These are phyloP conservation scores for Cucurbita maxima DNA, from an alignment of 306 rosid genomes.

Conservation along the genomic window DNA sequence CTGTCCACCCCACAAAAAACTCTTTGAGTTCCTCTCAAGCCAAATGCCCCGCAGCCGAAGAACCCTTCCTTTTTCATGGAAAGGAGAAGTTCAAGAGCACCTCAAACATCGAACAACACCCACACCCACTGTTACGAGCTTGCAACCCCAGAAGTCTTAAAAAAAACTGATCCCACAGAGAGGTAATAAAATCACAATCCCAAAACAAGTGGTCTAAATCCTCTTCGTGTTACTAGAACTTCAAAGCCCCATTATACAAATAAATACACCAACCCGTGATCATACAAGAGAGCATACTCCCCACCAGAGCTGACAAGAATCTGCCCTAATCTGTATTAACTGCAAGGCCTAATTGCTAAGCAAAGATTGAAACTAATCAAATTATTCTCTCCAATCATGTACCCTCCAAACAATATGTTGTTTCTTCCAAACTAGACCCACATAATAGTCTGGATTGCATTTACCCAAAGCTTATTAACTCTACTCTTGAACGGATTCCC, in stretches of 20 bases:
- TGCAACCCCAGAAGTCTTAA: no score
- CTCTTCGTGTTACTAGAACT: background rate
- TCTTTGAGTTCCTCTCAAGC: no score
- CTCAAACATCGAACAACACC: no score
- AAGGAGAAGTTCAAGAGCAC: no score
- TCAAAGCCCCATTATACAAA: background rate
- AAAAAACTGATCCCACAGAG: no score
- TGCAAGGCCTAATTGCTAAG: background rate
- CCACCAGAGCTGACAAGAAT: background rate
- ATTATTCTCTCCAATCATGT: background rate
- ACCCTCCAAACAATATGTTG: background rate
- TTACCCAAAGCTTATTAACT: background rate
- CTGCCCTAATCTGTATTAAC: background rate
- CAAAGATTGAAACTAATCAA: background rate
- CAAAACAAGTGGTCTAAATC: no score
- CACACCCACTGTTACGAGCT: no score
- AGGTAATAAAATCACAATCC: no score
- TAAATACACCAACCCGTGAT: background rate
- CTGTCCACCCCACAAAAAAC: no score
- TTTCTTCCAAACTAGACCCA: background rate
- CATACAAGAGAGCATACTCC: background rate
- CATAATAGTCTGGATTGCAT: background rate
- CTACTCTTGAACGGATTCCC: background rate
- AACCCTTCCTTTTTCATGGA: no score
- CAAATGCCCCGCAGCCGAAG: no score